Percentiles rank a stretch among this genome's conserved stretches.
Evolutionary conservation across 208 protist species (phyloP).

Genomic region (Crithidia bombi): DNA sequence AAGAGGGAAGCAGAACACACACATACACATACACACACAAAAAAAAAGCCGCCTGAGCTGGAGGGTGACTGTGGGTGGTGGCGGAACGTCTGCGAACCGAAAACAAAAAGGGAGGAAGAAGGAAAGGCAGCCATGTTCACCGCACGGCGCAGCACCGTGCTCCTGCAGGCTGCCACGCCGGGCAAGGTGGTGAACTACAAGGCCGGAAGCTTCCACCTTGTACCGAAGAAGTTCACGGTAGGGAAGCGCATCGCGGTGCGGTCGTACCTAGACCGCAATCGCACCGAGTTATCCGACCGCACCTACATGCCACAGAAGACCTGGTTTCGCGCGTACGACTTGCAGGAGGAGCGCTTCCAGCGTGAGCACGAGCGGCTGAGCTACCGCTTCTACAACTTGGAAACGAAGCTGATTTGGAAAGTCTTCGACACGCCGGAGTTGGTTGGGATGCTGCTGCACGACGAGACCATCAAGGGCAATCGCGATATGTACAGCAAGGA

Average conservation of each 20-base stretch:
- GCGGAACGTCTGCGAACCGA: no score
- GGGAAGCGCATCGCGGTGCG: conserved; percentile 83
- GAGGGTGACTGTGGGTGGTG: no score
- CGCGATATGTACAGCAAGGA: conserved; percentile 64
- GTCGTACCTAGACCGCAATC: conserved; percentile 85
- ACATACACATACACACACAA: not conserved
- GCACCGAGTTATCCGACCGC: conserved; percentile 88
- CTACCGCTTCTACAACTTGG: conserved; percentile 86
- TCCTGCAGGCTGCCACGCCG: conserved; percentile 22
- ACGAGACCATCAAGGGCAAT: conserved; percentile 85
- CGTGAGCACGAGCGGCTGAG: conserved; percentile 58
- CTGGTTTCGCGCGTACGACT: conserved; percentile 79
- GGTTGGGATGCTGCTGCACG: conserved; percentile 85
- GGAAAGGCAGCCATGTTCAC: no score
- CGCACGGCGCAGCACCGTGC: conserved; percentile 19
- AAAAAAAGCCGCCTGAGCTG: not conserved
- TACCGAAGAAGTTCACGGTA: conserved; percentile 78
- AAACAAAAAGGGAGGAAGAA: not conserved
- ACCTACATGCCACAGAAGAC: conserved; percentile 88
- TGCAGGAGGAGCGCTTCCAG: conserved; percentile 39
- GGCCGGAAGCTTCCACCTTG: conserved; percentile 55
- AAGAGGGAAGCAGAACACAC: no score
- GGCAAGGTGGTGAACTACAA: conserved; percentile 50
- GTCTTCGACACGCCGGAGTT: conserved; percentile 90
- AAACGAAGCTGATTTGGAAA: conserved; percentile 89